Base-by-base conservation (phyloP, 2,329 filamentous ascomycete species). In the Pestalotiopsis sp. region DNA sequence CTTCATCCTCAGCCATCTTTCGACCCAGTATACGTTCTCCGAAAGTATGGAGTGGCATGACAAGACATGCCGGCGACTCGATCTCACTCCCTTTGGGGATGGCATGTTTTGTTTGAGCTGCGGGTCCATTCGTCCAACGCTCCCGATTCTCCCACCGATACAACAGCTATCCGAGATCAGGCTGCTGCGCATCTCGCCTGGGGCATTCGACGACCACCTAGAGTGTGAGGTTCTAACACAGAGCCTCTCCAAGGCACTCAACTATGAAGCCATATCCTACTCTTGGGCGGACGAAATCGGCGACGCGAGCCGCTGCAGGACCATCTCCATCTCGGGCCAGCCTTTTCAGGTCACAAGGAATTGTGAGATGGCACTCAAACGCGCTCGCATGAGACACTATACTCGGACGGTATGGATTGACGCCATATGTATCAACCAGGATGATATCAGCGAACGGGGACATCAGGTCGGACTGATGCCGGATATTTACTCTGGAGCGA, bases 401-500 rank as follows among this genome's bases (percentile, higher is more conserved):
- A 23, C 31, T 4, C 65, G 69, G 1, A 7, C 5, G 3, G n/a
- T 71, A 12, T 70, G 70, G 70, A 64, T 71, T 4, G 70, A 71
- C n/a, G n/a, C 20, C 20, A 39, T 70, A 0, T 70, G 70, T 31
- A 70, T 71, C 20, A 62, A 70, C 41, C 70, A 71, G n/a, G 31
- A 65, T 3, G 62, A 67, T 12, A 14, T 60, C 23, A 17, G 58
- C 1, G 70, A 72, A 41, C 67, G 69, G 17, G 69, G 67, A 4
- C 69, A 69, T 25, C 70, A 72, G 58, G 70, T 72, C 20, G 38
- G 49, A 2, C 61, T 69, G 13, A 72, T 72, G 70, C 59, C 67
- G 27, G 52, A 25, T 2, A 72, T 71, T 41, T 72, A 72, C 41
- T 68, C 70, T 5, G 27, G 41, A 4, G 70, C 70, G 1, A 61